Percentiles rank a stretch among this genome's conserved stretches.
These are phyloP conservation scores for Acanthamoeba lenticulata DNA, from an alignment of 208 protist genomes.

Conservation along the genomic window DNA sequence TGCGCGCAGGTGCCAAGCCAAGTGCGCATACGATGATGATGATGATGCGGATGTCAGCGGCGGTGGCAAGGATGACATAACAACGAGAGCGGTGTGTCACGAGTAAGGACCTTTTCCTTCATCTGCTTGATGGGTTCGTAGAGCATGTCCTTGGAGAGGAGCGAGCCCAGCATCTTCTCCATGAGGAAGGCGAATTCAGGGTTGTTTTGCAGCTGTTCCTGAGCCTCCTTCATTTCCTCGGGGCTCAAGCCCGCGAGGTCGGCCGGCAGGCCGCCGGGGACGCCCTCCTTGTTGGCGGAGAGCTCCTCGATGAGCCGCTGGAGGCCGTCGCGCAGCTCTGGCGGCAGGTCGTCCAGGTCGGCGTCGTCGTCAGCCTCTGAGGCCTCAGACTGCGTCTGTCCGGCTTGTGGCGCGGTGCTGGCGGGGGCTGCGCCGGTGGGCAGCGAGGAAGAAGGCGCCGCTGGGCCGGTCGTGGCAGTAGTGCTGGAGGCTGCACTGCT, in stretches of 20 bases:
- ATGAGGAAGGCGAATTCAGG: slow-evolving; percentile 57
- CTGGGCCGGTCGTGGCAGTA: background rate
- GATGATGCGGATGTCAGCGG: background rate
- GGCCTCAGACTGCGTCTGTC: background rate
- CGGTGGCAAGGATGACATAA: background rate
- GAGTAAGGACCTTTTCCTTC: slow-evolving; percentile 35
- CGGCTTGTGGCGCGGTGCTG: background rate
- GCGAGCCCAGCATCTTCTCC: slow-evolving; percentile 63
- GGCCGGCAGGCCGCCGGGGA: background rate
- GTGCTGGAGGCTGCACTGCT: background rate
- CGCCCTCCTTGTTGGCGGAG: background rate
- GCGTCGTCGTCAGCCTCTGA: background rate
- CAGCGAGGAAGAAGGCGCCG: background rate
- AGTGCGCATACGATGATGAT: background rate
- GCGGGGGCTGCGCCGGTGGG: background rate
- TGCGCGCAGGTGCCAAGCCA: background rate
- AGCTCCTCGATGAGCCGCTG: slow-evolving; percentile 64
- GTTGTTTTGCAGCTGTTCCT: slow-evolving; percentile 57
- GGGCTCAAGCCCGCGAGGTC: background rate
- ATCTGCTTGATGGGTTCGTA: slow-evolving; percentile 70
- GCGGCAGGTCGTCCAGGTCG: slow-evolving; percentile 61
- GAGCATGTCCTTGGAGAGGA: slow-evolving; percentile 63
- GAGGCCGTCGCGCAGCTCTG: slow-evolving; percentile 55
- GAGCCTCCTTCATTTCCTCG: slow-evolving; percentile 46
- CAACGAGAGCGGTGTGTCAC: background rate